Percentiles rank a stretch among this genome's conserved stretches.
Evolutionary conservation across 2,329 filamentous ascomycete species (phyloP).

Genomic region (Epichloe hybrida): DNA sequence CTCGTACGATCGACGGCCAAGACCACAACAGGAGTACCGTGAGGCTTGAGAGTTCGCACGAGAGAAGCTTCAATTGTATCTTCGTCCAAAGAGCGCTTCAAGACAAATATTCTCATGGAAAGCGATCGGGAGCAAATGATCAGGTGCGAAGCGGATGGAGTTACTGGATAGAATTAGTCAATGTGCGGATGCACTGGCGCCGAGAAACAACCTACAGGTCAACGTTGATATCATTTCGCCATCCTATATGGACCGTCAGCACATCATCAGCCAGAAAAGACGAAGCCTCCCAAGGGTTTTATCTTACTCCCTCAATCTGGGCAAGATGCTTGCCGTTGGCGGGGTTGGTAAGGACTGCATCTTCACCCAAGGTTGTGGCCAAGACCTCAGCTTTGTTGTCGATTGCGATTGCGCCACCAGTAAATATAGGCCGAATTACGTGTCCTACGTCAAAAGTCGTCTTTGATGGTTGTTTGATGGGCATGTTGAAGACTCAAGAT

Average conservation of each 20-base stretch:
- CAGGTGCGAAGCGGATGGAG: slow-evolving; percentile 75
- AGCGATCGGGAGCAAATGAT: slow-evolving; percentile 90
- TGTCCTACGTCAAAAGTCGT: slow-evolving; percentile 79
- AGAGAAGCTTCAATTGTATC: slow-evolving; percentile 52
- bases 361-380: slow-evolving; percentile 81
- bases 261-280: background rate
- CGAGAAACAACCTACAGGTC: slow-evolving; percentile 32
- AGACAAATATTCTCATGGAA: slow-evolving; percentile 80
- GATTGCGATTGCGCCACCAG: slow-evolving; percentile 75
- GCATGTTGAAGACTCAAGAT: slow-evolving; percentile 26
- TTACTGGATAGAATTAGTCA: slow-evolving; percentile 41
- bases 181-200: background rate
- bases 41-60: slow-evolving; percentile 73
- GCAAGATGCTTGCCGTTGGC: slow-evolving; percentile 70
- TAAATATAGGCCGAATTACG: slow-evolving; percentile 86
- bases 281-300: background rate
- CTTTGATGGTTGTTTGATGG: slow-evolving; percentile 52
- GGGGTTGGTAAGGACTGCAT: slow-evolving; percentile 77
- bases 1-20: slow-evolving; percentile 75
- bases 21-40: slow-evolving; percentile 78
- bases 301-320: slow-evolving; percentile 67
- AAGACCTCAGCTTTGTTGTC: slow-evolving; percentile 71
- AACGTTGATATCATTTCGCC: slow-evolving; percentile 68
- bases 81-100: slow-evolving; percentile 46
- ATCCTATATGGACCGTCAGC: slow-evolving; percentile 36